Evolutionary conservation across 306 rosid genomes (phyloP).

Genomic region (Calophaca sinica): DNA sequence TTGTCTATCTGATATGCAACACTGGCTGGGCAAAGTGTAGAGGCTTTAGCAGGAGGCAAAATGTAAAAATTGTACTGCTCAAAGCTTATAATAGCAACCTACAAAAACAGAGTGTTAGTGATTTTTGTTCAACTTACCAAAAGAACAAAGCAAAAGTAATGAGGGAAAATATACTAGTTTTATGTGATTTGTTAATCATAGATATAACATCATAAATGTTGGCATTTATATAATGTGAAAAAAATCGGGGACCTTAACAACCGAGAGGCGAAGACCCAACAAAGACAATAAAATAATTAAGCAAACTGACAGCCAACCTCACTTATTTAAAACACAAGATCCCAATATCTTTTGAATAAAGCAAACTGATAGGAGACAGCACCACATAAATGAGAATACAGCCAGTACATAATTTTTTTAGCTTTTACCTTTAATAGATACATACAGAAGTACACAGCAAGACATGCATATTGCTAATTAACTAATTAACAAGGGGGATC

Average conservation of each 20-base stretch:
- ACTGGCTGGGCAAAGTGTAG: slow-evolving; percentile 22
- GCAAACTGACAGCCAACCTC: slow-evolving; percentile 2
- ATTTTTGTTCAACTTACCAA: slow-evolving; percentile 20
- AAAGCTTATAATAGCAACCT: slow-evolving; percentile 51
- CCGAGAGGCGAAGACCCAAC: neutral
- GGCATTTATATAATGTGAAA: neutral
- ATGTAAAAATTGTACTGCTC: slow-evolving; percentile 49
- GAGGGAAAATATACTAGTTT: slow-evolving; percentile 11
- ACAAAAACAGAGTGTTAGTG: slow-evolving; percentile 32
- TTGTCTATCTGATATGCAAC: slow-evolving; percentile 54
- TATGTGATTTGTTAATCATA: neutral
- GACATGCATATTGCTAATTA: neutral
- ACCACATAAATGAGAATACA: slow-evolving; percentile 5
- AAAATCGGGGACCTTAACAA: neutral
- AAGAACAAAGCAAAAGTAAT: neutral
- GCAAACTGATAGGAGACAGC: neutral
- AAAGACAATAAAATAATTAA: neutral
- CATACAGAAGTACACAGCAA: neutral
- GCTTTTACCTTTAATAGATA: neutral
- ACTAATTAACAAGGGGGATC: slow-evolving; percentile 7
- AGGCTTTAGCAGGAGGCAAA: slow-evolving; percentile 52
- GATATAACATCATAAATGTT: slow-evolving; percentile 1
- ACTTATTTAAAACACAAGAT: slow-evolving; percentile 21
- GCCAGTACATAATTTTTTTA: neutral
- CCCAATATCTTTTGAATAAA: neutral